phyloP scores from a whole-genome alignment of 495 filamentous ascomycete species.

The Eremomyces bilateralis region DNA sequence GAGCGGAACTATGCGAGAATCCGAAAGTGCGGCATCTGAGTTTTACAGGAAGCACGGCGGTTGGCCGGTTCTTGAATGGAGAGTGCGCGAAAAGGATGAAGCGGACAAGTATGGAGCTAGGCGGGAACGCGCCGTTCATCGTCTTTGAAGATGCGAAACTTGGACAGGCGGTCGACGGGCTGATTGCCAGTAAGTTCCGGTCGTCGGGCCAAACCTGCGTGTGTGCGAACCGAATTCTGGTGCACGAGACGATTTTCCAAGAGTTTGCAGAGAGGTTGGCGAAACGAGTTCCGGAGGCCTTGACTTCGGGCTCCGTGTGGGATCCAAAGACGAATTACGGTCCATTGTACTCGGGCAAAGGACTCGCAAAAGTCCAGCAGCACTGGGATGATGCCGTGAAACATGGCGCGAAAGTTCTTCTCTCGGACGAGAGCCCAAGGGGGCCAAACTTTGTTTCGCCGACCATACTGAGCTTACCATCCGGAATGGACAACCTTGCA shows the following conservation, averaged over 20 bases:
- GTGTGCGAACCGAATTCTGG: slow-evolving; percentile 69
- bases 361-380: slow-evolving; percentile 44
- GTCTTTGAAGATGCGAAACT: slow-evolving; percentile 73
- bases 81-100: slow-evolving; percentile 65
- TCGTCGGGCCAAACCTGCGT: slow-evolving; percentile 79
- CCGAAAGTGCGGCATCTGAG: slow-evolving; percentile 61
- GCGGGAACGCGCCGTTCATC: slow-evolving; percentile 84
- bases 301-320: slow-evolving; percentile 29
- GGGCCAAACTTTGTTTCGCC: slow-evolving; percentile 64
- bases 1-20: slow-evolving; percentile 47
- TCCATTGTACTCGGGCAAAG: slow-evolving; percentile 20
- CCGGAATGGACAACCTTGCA: slow-evolving; percentile 28
- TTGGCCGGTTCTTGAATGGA: slow-evolving; percentile 77
- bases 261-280: slow-evolving; percentile 42
- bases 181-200: slow-evolving; percentile 62
- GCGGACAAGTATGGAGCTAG: slow-evolving; percentile 70
- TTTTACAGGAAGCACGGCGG: slow-evolving; percentile 70
- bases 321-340: slow-evolving; percentile 60
- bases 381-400: slow-evolving; percentile 56
- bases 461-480: slow-evolving; percentile 54
- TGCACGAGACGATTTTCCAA: slow-evolving; percentile 59
- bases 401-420: slow-evolving; percentile 49
- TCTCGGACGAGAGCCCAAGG: slow-evolving; percentile 36
- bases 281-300: slow-evolving; percentile 2
- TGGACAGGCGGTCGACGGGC: slow-evolving; percentile 51